Percentiles rank a stretch among this genome's conserved stretches.
phyloP scores from a whole-genome alignment of 768 basidiomycete species.

The Termitomyces sp. region DNA sequence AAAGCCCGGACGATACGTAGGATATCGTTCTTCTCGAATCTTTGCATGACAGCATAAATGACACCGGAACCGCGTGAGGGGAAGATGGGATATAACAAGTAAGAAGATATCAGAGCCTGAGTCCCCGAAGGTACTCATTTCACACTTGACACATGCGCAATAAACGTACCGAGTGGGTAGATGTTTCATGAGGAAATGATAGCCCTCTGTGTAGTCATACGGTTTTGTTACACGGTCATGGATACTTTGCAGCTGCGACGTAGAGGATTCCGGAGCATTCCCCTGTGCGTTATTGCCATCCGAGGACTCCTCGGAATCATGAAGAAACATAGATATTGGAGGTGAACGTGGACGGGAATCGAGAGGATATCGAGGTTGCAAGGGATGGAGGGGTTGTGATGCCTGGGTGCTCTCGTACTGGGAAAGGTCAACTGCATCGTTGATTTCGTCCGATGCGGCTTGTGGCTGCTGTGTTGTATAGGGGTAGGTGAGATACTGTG shows the following conservation, averaged over 20 bases:
- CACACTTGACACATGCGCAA: constrained; percentile 26
- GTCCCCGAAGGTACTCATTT: constrained; percentile 37
- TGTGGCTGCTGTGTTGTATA: constrained; percentile 30
- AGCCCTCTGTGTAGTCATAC: constrained; percentile 95
- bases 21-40: constrained; percentile 96
- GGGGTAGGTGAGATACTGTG: constrained; percentile 42
- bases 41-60: constrained; percentile 26
- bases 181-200: constrained; percentile 95
- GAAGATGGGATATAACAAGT: constrained; percentile 16
- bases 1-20: constrained; percentile 90
- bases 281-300: constrained; percentile 17
- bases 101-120: constrained; percentile 33
- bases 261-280: constrained; percentile 19
- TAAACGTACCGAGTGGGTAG: constrained; percentile 71
- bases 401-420: constrained; percentile 22
- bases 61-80: constrained; percentile 7
- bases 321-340: constrained; percentile 27
- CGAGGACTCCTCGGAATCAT: constrained; percentile 20
- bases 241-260: constrained; percentile 49
- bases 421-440: constrained; percentile 29
- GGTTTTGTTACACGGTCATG: constrained; percentile 65
- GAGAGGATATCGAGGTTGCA: constrained; percentile 50
- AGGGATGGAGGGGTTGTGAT: constrained; percentile 30
- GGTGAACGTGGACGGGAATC: constrained; percentile 37
- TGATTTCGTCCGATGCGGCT: constrained; percentile 28